A percentile compares a stretch with the other conserved stretches of the same genome.
Evolutionary conservation across 768 basidiomycete species (phyloP).

Genomic region (Galerina sulciceps): DNA sequence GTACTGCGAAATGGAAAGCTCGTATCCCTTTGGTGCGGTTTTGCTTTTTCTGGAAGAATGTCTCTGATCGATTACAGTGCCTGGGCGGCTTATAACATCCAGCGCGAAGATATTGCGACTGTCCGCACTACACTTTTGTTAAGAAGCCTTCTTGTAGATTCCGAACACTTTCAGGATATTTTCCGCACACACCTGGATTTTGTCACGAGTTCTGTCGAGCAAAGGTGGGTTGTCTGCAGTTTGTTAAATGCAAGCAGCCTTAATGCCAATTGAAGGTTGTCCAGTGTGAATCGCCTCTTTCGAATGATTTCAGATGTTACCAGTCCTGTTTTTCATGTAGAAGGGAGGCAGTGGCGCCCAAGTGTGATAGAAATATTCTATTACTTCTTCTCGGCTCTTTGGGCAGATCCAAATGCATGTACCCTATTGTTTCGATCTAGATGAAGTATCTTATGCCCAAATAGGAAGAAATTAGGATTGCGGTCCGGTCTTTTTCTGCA

Average conservation of each 20-base stretch:
- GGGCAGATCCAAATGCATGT: constrained; percentile 65
- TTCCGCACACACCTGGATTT: constrained; percentile 44
- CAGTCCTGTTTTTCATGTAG: constrained; percentile 61
- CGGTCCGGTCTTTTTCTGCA: constrained; percentile 59
- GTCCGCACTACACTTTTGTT: constrained; percentile 61
- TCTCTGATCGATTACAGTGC: constrained; percentile 41
- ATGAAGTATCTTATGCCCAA: not conserved
- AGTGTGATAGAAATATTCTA: constrained; percentile 63
- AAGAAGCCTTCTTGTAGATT: constrained; percentile 63
- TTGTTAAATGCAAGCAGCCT: not conserved
- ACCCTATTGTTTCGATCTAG: not conserved
- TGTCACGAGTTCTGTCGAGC: constrained; percentile 45
- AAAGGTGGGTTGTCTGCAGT: constrained; percentile 42
- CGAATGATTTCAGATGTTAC: constrained; percentile 69
- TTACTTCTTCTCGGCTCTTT: constrained; percentile 62
- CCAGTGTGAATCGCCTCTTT: constrained; percentile 59
- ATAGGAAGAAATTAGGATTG: constrained; percentile 72
- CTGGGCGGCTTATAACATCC: constrained; percentile 73
- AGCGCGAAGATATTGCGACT: constrained; percentile 53
- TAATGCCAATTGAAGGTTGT: constrained; percentile 41
- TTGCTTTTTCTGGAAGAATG: not conserved
- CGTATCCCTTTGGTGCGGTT: constrained; percentile 63
- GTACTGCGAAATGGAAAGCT: constrained; percentile 63
- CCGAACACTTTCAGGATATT: constrained; percentile 61
- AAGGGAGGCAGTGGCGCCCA: constrained; percentile 71